These are phyloP conservation scores for Eucalyptus tenuipes DNA, from an alignment of 345 rosid genomes.

Conservation along the genomic window DNA sequence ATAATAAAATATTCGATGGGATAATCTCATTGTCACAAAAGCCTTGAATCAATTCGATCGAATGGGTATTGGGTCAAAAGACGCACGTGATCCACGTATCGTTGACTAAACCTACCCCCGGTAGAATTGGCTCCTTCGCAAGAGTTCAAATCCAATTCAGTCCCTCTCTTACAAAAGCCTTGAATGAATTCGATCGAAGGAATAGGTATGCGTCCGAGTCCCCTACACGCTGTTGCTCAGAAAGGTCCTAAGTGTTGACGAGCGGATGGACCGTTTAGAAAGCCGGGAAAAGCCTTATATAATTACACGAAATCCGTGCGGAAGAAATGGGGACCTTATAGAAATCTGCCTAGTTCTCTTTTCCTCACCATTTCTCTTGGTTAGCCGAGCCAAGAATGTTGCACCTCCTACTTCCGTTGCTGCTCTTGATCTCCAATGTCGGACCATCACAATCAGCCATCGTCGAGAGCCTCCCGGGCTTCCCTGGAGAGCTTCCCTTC, in stretches of 20 bases:
- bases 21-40: too few species aligned
- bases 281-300: too few species aligned
- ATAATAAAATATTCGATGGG: too few species aligned
- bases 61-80: not conserved
- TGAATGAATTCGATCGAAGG: too few species aligned
- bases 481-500: constrained; percentile 4
- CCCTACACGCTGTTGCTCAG: too few species aligned
- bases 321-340: not conserved
- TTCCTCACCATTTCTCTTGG: not conserved
- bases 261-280: too few species aligned
- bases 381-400: not conserved
- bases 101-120: not conserved
- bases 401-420: not conserved
- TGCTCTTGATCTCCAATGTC: not conserved
- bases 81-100: not conserved
- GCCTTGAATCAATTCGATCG: too few species aligned
- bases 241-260: not conserved
- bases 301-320: not conserved
- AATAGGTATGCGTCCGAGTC: too few species aligned
- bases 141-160: too few species aligned
- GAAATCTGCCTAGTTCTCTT: not conserved
- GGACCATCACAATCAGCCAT: not conserved
- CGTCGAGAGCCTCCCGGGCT: constrained; percentile 2
- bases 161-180: too few species aligned
- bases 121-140: too few species aligned